Evolutionary conservation across 192 early-diverging fungal genomes (phyloP), one percentile per base, ranked within the genome.

Genomic region (Entomortierella parvispora): DNA sequence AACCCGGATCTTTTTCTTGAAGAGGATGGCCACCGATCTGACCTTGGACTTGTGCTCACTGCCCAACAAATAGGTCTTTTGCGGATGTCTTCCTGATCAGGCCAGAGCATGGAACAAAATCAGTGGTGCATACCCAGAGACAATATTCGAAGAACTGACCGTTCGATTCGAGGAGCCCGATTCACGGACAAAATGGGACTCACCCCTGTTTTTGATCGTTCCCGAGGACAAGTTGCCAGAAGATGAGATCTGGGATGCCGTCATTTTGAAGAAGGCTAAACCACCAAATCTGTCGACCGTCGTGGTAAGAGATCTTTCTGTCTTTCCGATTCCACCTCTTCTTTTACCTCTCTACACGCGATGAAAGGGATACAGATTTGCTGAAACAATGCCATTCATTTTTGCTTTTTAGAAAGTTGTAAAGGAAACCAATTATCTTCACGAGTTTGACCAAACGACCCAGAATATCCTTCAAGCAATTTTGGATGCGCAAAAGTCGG

Each of bases 81-180:
- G 69, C 33, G 58, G 56, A 22, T 80, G 68, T 58, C 48, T 63
- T 23, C 66, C 65, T 15, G 74, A 77, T 37, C 18, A 46, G 25
- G 74, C 74, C 37, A 62, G 74, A 12, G 46, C 40, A 58, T 77
- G 68, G 68, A 71, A 80, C 46, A 51, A 37, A 14, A 50, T 25
- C 17, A 55, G 51, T 6, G 65, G 68, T 14, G 76, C 62, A 34
- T 87, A 87, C 58, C 69, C 79, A 14, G 43, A 72, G 68, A 69
- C 51, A 55, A 87, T 87, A 29, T 90, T 96, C 58, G 92, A 93
- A 10, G 90, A 95, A 52, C 85, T 99, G 43, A 70, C 90, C 10
- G 89, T 91, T 44, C 84, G 98, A 32, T 98, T 94, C 51, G 98
- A 99, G 86, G 98, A 99, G 59, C 97, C 96, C 29, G 93, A 97